These are phyloP conservation scores for Colletotrichum melonis DNA, from an alignment of 2,329 filamentous ascomycete species.

Conservation along the genomic window DNA sequence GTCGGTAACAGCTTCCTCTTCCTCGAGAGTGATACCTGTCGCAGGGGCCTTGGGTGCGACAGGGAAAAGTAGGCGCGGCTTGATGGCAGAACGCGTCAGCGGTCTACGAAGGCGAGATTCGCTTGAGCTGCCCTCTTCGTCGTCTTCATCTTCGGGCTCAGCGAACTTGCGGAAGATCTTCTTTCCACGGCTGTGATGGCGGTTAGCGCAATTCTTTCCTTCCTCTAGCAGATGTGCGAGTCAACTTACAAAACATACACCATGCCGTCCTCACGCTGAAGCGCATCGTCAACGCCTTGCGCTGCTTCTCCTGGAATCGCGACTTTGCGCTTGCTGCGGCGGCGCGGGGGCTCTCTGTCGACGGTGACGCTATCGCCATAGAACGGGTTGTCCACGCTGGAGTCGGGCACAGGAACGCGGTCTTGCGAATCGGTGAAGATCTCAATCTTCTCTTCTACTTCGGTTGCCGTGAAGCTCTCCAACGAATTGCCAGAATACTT, in stretches of 20 bases:
- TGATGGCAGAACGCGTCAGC: slow-evolving; percentile 75
- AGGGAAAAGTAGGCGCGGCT: slow-evolving; percentile 79
- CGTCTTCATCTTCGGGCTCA: slow-evolving; percentile 50
- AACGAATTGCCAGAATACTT: slow-evolving; percentile 66
- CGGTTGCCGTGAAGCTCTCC: slow-evolving; percentile 68
- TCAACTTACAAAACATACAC: slow-evolving; percentile 80
- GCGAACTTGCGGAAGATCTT: slow-evolving; percentile 79
- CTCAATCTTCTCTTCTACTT: slow-evolving; percentile 69
- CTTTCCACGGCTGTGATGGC: slow-evolving; percentile 75
- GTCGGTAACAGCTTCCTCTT: slow-evolving; percentile 71
- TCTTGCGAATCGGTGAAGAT: slow-evolving; percentile 88
- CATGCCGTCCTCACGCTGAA: slow-evolving; percentile 76
- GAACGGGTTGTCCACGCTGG: slow-evolving; percentile 79
- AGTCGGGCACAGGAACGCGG: slow-evolving; percentile 75
- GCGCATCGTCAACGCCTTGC: slow-evolving; percentile 71
- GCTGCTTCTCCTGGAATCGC: slow-evolving; percentile 67
- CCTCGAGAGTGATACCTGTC: slow-evolving; percentile 51
- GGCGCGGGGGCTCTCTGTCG: slow-evolving; percentile 56
- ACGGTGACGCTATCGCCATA: slow-evolving; percentile 57
- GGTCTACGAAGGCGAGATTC: slow-evolving; percentile 52
- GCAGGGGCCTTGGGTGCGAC: slow-evolving; percentile 43
- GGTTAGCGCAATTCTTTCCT: slow-evolving; percentile 20
- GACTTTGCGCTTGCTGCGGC: slow-evolving; percentile 66
- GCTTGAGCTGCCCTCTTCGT: slow-evolving; percentile 43
- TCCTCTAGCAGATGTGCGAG: no score